A percentile compares a stretch with the other conserved stretches of the same genome.
phyloP scores from a whole-genome alignment of 2,329 filamentous ascomycete species.

The Neopestalotiopsis sp. region DNA sequence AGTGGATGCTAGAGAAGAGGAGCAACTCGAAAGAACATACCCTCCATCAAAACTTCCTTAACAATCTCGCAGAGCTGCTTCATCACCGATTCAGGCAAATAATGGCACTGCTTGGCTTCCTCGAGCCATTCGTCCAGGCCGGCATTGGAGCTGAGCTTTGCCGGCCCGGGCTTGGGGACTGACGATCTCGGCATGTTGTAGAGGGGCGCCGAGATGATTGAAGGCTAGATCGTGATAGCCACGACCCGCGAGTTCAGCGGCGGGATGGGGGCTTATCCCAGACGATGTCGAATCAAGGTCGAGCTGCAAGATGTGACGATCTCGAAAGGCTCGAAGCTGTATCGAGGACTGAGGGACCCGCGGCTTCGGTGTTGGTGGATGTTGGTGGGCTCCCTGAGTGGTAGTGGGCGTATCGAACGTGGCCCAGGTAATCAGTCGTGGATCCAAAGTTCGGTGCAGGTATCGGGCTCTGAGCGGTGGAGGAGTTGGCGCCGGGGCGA shows the following conservation, averaged over 20 bases:
- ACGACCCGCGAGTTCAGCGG: neutral
- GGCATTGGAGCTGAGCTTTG: slow-evolving; percentile 81
- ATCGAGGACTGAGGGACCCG: neutral
- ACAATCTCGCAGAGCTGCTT: slow-evolving; percentile 99
- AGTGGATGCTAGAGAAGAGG: neutral
- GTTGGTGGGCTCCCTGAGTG: slow-evolving; percentile 1
- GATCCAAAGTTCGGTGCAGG: neutral
- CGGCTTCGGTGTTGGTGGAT: neutral
- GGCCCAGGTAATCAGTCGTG: slow-evolving; percentile 5
- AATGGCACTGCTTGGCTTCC: slow-evolving; percentile 96
- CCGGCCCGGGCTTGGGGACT: slow-evolving; percentile 89
- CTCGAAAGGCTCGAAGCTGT: neutral
- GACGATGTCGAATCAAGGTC: neutral
- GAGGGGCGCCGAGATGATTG: neutral
- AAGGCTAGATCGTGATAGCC: neutral
- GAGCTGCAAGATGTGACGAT: neutral
- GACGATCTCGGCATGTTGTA: slow-evolving; percentile 18
- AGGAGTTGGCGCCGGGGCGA: neutral
- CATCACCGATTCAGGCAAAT: slow-evolving; percentile 95
- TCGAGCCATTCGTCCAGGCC: slow-evolving; percentile 96
- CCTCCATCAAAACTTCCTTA: slow-evolving; percentile 99
- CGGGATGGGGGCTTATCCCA: neutral
- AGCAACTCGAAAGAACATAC: slow-evolving; percentile 50
- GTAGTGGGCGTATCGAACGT: slow-evolving; percentile 6
- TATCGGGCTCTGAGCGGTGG: neutral